A percentile compares a stretch with the other conserved stretches of the same genome.
These are phyloP conservation scores for Hirschioporus abietinus DNA, from an alignment of 768 basidiomycete species.

Conservation along the genomic window DNA sequence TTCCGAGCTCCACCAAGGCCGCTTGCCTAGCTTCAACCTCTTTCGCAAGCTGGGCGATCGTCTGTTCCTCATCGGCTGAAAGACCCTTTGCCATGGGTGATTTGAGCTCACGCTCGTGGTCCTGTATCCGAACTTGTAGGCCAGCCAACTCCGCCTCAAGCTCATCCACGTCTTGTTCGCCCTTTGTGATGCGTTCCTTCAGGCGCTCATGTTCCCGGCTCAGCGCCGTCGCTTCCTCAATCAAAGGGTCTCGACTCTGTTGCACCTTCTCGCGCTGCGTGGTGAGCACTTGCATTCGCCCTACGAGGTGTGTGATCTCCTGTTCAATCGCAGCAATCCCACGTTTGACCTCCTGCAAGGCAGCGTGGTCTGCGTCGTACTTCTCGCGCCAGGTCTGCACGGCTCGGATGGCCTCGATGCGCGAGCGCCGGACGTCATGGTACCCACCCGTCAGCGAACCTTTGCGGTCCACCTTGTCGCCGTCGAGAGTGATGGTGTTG, in stretches of 20 bases:
- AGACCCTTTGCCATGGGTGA: conserved; percentile 74
- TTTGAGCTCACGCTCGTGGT: conserved; percentile 62
- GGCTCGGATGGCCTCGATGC: conserved; percentile 80
- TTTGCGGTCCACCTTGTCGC: conserved; percentile 96
- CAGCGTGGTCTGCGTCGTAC: conserved; percentile 57
- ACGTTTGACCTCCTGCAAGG: conserved; percentile 69
- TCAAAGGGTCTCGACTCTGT: conserved; percentile 60
- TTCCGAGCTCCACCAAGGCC: conserved; percentile 61
- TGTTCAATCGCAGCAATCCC: conserved; percentile 74
- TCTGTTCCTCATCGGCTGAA: conserved; percentile 61
- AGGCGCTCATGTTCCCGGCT: conserved; percentile 68
- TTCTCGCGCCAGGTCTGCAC: conserved; percentile 73
- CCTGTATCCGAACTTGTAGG: conserved; percentile 56
- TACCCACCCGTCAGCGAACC: conserved; percentile 95
- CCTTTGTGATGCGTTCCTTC: conserved; percentile 48
- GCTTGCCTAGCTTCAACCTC: conserved; percentile 75
- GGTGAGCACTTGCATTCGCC: conserved; percentile 63
- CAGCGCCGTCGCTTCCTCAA: conserved; percentile 55
- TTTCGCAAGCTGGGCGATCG: conserved; percentile 62
- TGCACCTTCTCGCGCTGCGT: conserved; percentile 68
- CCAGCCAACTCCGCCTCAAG: conserved; percentile 64
- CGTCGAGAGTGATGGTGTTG: conserved; percentile 96
- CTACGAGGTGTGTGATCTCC: conserved; percentile 72
- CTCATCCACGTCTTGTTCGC: conserved; percentile 67
- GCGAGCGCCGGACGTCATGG: conserved; percentile 85